These are phyloP conservation scores for Podospora didyma DNA, from an alignment of 495 filamentous ascomycete species.

Conservation along the genomic window DNA sequence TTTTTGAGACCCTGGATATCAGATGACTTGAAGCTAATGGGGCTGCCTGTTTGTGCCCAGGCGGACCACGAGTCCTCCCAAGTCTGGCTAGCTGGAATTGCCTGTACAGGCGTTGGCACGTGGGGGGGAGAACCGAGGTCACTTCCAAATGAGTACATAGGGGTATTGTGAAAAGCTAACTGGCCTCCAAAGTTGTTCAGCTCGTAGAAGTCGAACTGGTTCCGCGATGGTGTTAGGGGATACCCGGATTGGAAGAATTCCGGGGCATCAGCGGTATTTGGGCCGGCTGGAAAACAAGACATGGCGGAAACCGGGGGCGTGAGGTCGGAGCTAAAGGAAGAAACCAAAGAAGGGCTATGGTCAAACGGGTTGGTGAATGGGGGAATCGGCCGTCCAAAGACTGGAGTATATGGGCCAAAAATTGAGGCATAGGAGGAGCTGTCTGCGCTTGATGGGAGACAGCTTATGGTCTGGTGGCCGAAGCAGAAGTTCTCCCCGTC, in stretches of 20 bases:
- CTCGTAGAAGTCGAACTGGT: neutral
- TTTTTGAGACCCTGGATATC: neutral
- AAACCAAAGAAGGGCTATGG: conserved; percentile 19
- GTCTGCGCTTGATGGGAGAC: conserved; percentile 21
- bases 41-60: conserved; percentile 22
- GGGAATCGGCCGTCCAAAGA: conserved; percentile 29
- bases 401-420: conserved; percentile 37
- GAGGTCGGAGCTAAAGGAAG: conserved; percentile 19
- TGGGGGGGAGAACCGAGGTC: conserved; percentile 8
- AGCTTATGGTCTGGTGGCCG: conserved; percentile 12
- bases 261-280: conserved; percentile 8
- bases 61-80: conserved; percentile 9
- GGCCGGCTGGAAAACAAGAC: conserved; percentile 31
- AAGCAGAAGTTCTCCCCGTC: conserved; percentile 25
- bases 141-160: conserved; percentile 10
- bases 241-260: conserved; percentile 16
- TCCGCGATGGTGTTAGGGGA: conserved; percentile 19
- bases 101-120: conserved; percentile 3
- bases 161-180: conserved; percentile 12
- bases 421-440: conserved; percentile 34
- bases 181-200: conserved; percentile 8
- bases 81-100: conserved; percentile 1
- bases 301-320: conserved; percentile 36
- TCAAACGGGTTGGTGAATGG: conserved; percentile 16
- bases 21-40: conserved; percentile 15